A percentile compares a stretch with the other conserved stretches of the same genome.
These are phyloP conservation scores for Fusarium anthophilum DNA, from an alignment of 2,329 filamentous ascomycete genomes.

Conservation along the genomic window DNA sequence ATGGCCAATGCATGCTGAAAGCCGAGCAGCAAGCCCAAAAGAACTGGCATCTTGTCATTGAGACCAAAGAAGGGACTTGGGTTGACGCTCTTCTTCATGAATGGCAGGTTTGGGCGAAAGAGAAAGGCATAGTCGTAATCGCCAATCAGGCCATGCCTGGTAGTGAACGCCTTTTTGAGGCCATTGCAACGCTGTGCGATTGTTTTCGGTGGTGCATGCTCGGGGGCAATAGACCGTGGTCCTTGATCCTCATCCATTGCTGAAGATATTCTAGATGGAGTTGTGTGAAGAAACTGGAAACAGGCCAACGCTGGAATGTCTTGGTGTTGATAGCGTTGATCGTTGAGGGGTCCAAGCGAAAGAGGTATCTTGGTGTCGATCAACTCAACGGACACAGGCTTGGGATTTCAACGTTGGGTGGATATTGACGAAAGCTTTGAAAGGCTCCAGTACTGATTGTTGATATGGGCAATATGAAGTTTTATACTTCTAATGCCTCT, in stretches of 20 bases:
- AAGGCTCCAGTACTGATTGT: neutral
- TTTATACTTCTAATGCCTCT: constrained; percentile 18
- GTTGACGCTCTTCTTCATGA: constrained; percentile 69
- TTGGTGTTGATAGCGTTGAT: constrained; percentile 8
- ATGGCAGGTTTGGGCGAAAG: constrained; percentile 84
- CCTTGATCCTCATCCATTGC: constrained; percentile 66
- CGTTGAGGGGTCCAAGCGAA: neutral
- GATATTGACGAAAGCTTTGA: neutral
- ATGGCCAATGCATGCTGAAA: constrained; percentile 84
- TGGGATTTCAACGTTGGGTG: neutral
- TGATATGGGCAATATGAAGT: constrained; percentile 15
- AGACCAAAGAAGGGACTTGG: constrained; percentile 83
- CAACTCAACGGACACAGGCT: neutral
- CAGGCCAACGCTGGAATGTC: neutral
- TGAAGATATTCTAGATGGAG: constrained; percentile 9
- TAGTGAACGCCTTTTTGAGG: constrained; percentile 56
- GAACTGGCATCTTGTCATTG: constrained; percentile 78
- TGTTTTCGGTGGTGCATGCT: constrained; percentile 46
- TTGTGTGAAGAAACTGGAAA: constrained; percentile 8
- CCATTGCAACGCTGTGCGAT: constrained; percentile 42
- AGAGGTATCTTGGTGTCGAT: constrained; percentile 12
- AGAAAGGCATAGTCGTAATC: constrained; percentile 91
- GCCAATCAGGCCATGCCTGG: constrained; percentile 79
- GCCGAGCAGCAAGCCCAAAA: constrained; percentile 78
- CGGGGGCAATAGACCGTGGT: constrained; percentile 60